Percentiles rank a stretch among this genome's conserved stretches.
Conservation (phyloP, 106 monocot species). For the Phalaenopsis aphrodite region DNA sequence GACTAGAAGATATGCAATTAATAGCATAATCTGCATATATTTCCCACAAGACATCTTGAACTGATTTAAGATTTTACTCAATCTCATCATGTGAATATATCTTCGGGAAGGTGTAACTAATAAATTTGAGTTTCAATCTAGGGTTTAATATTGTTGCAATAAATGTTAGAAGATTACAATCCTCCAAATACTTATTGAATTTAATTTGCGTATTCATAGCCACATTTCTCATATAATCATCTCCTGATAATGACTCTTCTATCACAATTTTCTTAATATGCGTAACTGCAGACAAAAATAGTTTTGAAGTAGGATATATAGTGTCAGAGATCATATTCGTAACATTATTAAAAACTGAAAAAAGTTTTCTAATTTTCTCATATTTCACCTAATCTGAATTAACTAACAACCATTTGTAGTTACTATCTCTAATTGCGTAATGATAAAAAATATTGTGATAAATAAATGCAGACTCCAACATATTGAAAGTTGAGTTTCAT, state of each 20-base stretch:
- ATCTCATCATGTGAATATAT: background rate
- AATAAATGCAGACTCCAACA: background rate
- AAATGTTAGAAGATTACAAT: slow-evolving; percentile 2
- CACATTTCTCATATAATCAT: slow-evolving; percentile 1
- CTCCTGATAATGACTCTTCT: background rate
- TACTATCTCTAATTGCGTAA: background rate
- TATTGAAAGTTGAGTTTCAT: background rate
- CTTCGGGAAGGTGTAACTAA: background rate
- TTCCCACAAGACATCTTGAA: background rate
- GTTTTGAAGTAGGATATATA: background rate
- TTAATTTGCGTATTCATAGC: background rate
- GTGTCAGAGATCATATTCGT: background rate
- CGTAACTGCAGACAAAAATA: background rate
- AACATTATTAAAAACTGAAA: background rate
- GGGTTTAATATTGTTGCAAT: slow-evolving; percentile 1
- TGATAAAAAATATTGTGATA: background rate
- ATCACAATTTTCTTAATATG: background rate
- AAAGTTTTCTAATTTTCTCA: background rate
- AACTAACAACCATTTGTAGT: background rate
- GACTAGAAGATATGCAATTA: too few relatives aligned
- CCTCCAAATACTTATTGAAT: slow-evolving; percentile 5
- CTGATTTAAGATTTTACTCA: background rate
- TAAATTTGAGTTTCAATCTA: background rate
- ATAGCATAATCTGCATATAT: too few relatives aligned
- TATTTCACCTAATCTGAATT: background rate